Conservation (phyloP, 495 filamentous ascomycete genomes). For the Hyaloscypha bicolor region DNA sequence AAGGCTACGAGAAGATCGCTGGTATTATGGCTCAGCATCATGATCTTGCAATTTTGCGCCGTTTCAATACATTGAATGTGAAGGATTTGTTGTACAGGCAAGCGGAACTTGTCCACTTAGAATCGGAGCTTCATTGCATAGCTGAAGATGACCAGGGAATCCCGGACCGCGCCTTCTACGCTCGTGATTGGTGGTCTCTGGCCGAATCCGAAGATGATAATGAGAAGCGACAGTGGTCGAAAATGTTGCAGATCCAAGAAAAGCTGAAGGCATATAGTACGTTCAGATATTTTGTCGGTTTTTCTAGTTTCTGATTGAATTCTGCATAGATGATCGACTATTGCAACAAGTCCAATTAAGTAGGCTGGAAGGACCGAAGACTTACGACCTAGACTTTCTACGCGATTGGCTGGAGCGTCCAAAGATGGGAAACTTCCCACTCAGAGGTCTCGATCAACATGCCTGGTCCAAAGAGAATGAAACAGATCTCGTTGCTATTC, state of each 20-base stretch:
- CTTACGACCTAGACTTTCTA: not conserved
- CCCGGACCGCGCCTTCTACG: not conserved
- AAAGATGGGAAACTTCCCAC: not conserved
- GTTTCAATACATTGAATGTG: not conserved
- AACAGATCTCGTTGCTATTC: not conserved
- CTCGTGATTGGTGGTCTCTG: not conserved
- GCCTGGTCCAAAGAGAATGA: not conserved
- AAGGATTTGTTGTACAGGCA: not conserved
- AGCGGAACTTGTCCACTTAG: not conserved
- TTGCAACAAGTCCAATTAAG: not conserved
- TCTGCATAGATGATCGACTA: not conserved
- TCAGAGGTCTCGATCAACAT: not conserved
- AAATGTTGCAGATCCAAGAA: not conserved
- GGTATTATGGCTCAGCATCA: not conserved
- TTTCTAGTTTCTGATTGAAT: not conserved
- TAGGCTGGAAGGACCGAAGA: not conserved
- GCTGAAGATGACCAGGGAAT: not conserved
- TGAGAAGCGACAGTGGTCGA: not conserved
- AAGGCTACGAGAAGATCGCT: not conserved
- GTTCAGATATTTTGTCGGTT: not conserved
- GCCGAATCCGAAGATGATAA: not conserved
- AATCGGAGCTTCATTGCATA: not conserved
- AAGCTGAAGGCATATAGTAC: not conserved
- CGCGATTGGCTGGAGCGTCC: not conserved
- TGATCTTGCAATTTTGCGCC: not conserved